phyloP scores from a whole-genome alignment of 306 rosid genomes.

The Gleditsia sinensis region DNA sequence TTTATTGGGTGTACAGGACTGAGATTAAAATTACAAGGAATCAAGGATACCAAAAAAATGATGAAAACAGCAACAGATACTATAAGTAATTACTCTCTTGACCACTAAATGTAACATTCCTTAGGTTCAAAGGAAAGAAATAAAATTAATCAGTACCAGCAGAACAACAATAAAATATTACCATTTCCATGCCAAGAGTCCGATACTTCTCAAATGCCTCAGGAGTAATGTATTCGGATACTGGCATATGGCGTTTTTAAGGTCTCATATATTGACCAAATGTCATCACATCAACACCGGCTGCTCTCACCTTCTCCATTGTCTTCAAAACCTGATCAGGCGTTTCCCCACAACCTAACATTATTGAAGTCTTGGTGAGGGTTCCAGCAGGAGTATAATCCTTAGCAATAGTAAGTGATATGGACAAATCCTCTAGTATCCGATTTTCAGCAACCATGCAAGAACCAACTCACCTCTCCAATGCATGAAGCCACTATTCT shows the following conservation, averaged over 20 bases:
- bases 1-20: conserved; percentile 24
- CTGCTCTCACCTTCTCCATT: conserved; percentile 99
- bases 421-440: no score
- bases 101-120: conserved; percentile 9
- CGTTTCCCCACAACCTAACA: conserved; percentile 99
- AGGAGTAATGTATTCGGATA: conserved; percentile 90
- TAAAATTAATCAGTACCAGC: not conserved
- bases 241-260: conserved; percentile 98
- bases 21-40: not conserved
- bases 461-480: no score
- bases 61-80: conserved; percentile 9
- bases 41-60: conserved; percentile 14
- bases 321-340: conserved; percentile 93
- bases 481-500: no score
- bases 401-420: no score
- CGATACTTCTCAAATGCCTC: conserved; percentile 91
- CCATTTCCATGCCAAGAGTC: conserved; percentile 93
- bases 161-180: conserved; percentile 41
- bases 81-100: no score
- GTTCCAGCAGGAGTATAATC: conserved; percentile 84
- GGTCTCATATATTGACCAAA: conserved; percentile 99
- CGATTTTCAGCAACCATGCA: no score
- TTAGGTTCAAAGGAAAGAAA: conserved; percentile 2
- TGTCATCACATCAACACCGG: conserved; percentile 97
- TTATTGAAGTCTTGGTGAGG: conserved; percentile 92